Evolutionary conservation across 257 asterid genomes (phyloP).

Genomic region (Jaltomata sinuosa): DNA sequence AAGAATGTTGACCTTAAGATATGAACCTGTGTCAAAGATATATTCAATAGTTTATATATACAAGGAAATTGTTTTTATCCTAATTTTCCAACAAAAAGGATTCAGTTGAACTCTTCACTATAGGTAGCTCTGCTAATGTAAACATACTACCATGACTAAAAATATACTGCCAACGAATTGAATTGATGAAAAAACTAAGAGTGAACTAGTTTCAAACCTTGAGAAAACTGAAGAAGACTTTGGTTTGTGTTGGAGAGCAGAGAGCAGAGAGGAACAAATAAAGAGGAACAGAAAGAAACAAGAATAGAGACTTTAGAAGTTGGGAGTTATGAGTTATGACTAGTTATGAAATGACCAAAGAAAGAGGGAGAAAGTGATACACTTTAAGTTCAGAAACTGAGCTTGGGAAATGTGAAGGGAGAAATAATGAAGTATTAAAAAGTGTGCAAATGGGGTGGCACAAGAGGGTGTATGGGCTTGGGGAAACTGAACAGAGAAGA

Average conservation of each 20-base stretch:
- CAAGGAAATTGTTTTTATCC: too few relatives aligned
- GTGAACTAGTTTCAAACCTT: neutral
- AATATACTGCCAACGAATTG: neutral
- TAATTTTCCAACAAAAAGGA: too few relatives aligned
- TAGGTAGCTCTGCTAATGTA: neutral
- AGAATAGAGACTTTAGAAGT: neutral
- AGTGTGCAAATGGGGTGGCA: slow-evolving; percentile 36
- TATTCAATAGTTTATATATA: neutral
- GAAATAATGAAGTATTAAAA: slow-evolving; percentile 19
- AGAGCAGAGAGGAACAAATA: neutral
- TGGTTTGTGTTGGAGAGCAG: neutral
- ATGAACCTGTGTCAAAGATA: neutral
- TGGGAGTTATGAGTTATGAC: neutral
- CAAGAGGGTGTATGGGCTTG: slow-evolving; percentile 45
- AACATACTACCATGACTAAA: neutral
- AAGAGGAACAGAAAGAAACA: slow-evolving; percentile 7
- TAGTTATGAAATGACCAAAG: slow-evolving; percentile 5
- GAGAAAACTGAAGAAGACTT: neutral
- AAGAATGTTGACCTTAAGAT: neutral
- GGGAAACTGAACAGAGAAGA: slow-evolving; percentile 13
- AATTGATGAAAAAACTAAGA: neutral
- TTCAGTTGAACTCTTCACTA: neutral
- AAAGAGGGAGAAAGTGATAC: slow-evolving; percentile 1
- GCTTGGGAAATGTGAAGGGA: slow-evolving; percentile 30
- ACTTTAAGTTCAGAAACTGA: slow-evolving; percentile 9